Evolutionary conservation across 1,284 basidiomycete species (phyloP).

Genomic region (Kwoniella shivajii): DNA sequence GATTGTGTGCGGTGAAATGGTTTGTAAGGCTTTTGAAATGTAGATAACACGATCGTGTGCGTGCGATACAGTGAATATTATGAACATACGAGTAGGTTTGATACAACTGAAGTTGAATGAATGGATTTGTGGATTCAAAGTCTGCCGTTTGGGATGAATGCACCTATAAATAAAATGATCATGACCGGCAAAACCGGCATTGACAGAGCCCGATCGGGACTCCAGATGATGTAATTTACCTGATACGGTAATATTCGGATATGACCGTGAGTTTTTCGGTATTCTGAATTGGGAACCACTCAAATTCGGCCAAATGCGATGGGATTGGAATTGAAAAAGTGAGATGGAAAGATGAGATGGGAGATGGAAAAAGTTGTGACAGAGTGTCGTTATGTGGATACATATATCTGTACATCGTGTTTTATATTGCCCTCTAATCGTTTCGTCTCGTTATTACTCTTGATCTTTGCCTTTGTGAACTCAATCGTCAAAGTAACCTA

Average conservation of each 20-base stretch:
- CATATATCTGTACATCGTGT: too few species aligned
- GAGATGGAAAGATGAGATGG: neutral
- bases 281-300: neutral
- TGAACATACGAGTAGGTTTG: neutral
- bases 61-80: neutral
- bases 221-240: too few species aligned
- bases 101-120: neutral
- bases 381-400: too few species aligned
- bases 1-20: neutral
- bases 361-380: too few species aligned
- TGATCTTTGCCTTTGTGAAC: too few species aligned
- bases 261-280: neutral
- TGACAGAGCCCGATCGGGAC: too few species aligned
- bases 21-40: neutral
- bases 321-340: neutral
- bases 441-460: too few species aligned
- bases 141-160: neutral
- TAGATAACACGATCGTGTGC: too few species aligned
- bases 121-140: neutral
- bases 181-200: too few species aligned
- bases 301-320: slow-evolving; percentile 6
- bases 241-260: neutral
- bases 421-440: too few species aligned
- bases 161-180: too few species aligned
- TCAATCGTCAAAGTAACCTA: too few species aligned